Base-by-base conservation (phyloP, 1,284 basidiomycete species). In the Apiotrichum porosum region DNA sequence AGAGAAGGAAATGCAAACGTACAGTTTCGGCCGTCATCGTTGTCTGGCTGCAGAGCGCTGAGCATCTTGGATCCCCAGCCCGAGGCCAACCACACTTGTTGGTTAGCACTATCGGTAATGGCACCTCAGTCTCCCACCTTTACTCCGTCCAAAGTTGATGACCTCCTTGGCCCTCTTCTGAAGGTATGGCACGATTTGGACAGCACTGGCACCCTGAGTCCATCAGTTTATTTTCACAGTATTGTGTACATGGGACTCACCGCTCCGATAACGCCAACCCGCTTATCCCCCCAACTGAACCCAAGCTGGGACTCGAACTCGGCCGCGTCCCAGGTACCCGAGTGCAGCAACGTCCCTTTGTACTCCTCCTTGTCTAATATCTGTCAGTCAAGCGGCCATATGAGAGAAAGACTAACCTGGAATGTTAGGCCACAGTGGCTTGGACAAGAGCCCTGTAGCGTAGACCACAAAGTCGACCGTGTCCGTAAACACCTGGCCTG, bases 381-480 rank as follows among this genome's bases (percentile, higher is more conserved):
- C n/a, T n/a, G n/a, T n/a, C n/a, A n/a, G n/a, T n/a, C n/a, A n/a
- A n/a, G n/a, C n/a, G n/a, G n/a, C n/a, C n/a, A n/a, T n/a, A n/a
- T n/a, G n/a, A n/a, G n/a, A n/a, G n/a, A n/a, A n/a, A n/a, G n/a
- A n/a, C n/a, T n/a, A n/a, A n/a, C 61, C 58, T n/a, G 52, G 40
- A 24, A 45, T 38, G 24, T 34, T 37, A 5, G 49, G 49, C 66
- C 65, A 67, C 36, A 60, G 56, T 48, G 62, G 65, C 12, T 49
- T 54, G 44, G 49, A 50, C 3, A 54, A 32, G 3, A 62, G 42
- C 2, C 66, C 68, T 2, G 47, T 56, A 10, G 57, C 66, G 46
- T 65, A 66, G 33, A 69, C 51, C 33, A 69, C 54, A 40, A 68
- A 52, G 44, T 69, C 63, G 28, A 54, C 57, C n/a, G 32, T 32